phyloP scores from a whole-genome alignment of 2,329 filamentous ascomycete species.

The Aureobasidium sp. region DNA sequence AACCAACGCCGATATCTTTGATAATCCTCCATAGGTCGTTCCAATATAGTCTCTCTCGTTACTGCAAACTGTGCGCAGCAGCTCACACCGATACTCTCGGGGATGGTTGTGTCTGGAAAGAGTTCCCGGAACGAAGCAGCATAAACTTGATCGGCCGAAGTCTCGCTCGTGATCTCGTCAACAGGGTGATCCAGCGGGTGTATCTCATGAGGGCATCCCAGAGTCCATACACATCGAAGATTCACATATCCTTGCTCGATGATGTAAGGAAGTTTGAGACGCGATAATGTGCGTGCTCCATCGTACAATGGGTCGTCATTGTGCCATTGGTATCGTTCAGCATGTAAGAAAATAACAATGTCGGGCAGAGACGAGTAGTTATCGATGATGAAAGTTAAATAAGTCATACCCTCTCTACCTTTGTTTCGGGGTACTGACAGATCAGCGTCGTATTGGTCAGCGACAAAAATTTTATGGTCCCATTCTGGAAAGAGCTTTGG shows the following conservation, averaged over 20 bases:
- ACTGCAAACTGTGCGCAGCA: slow-evolving; percentile 52
- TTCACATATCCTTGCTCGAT: slow-evolving; percentile 47
- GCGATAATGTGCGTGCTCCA: slow-evolving; percentile 41
- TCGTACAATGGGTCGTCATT: slow-evolving; percentile 45
- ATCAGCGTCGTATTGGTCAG: slow-evolving; percentile 32
- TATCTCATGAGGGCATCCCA: slow-evolving; percentile 47
- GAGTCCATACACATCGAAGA: slow-evolving; percentile 45
- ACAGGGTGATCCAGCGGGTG: slow-evolving; percentile 34
- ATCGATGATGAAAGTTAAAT: slow-evolving; percentile 52
- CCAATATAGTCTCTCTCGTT: slow-evolving; percentile 39
- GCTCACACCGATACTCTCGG: slow-evolving; percentile 41
- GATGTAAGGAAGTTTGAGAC: slow-evolving; percentile 44
- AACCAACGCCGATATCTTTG: slow-evolving; percentile 44
- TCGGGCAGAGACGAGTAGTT: slow-evolving; percentile 54
- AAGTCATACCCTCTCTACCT: slow-evolving; percentile 44
- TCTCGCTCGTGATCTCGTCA: slow-evolving; percentile 35
- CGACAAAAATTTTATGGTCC: slow-evolving; percentile 36
- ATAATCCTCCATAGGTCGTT: slow-evolving; percentile 43
- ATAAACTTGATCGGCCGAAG: slow-evolving; percentile 42
- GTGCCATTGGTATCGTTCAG: slow-evolving; percentile 52
- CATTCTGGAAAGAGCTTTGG: slow-evolving; percentile 31
- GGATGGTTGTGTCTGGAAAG: slow-evolving; percentile 36
- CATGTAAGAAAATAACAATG: slow-evolving; percentile 55
- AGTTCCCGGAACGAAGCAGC: slow-evolving; percentile 43
- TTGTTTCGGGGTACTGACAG: slow-evolving; percentile 41